Evolutionary conservation across 2,329 filamentous ascomycete species (phyloP), one percentile per base, ranked within the genome.

Genomic region (Arachnopeziza araneosa): DNA sequence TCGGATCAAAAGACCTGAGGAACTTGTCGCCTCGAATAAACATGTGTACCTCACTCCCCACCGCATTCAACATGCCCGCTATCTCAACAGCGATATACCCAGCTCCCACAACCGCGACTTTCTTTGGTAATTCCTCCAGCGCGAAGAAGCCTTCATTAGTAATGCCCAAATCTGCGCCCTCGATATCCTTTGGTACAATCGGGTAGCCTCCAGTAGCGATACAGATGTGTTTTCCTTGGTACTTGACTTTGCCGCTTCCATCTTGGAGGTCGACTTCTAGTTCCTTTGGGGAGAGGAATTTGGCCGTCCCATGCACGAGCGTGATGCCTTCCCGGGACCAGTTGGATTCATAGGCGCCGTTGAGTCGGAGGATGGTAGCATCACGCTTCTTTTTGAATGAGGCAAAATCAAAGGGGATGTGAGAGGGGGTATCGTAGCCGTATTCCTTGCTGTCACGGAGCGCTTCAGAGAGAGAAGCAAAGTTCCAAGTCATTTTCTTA

Each of bases 401-500:
- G 50, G 69, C 71, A 66, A 78, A 81, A 67, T 79, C 72, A 58
- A 76, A 74, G 5, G 72, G 70, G 48, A 77, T 68, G 48, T 76
- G 69, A 19, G 75, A 66, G 9, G 77, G 75, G 44, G 79, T 75
- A 22, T 75, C 74, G 64, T 78, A 81, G 53, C 78, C 78, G 68
- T 81, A 81, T 66, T 77, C 70, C 59, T 74, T 73, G 58, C 74
- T 77, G 9, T 75, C 69, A 50, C 78, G 73, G 9, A 81, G 67
- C n/a, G 73, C 73, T 67, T 80, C 79, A 54, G 76, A 75, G 62
- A 81, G 74, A 26, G 77, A 76, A 5, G 78, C 77, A 60, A 79
- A 78, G 68, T 80, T 80, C 77, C 76, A 80, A 52, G 78, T 80
- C 73, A 80, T 79, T 63, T 80, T 81, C 70, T 81, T 81, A 26